Conservation (phyloP, 441 rosid species). For the Eugenia klotzschiana region DNA sequence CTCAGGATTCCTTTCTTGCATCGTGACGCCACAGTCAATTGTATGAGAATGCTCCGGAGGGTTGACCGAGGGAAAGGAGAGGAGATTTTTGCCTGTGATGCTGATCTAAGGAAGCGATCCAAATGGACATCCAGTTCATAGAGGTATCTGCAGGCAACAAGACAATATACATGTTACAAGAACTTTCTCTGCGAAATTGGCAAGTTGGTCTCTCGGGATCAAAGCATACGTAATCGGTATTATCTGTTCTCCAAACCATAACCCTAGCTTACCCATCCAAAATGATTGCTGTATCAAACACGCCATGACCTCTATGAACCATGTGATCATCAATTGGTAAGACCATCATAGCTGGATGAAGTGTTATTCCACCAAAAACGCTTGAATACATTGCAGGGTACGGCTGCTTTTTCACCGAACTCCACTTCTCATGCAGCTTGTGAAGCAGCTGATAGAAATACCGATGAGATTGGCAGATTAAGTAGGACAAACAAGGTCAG, state of each 20-base stretch:
- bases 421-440: slow-evolving; percentile 49
- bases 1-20: slow-evolving; percentile 52
- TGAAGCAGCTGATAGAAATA: slow-evolving; percentile 32
- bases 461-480: background rate
- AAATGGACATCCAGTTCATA: slow-evolving; percentile 56
- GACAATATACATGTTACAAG: background rate
- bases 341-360: slow-evolving; percentile 61
- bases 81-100: slow-evolving; percentile 36
- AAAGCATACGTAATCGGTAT: background rate
- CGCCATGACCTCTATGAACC: slow-evolving; percentile 66
- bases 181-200: background rate
- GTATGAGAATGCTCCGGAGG: slow-evolving; percentile 48
- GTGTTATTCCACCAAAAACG: slow-evolving; percentile 45
- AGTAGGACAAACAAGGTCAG: background rate
- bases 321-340: slow-evolving; percentile 67
- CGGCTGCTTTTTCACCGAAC: slow-evolving; percentile 28
- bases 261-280: slow-evolving; percentile 31
- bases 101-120: slow-evolving; percentile 50
- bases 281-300: slow-evolving; percentile 53
- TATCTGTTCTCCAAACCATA: background rate
- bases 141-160: slow-evolving; percentile 21
- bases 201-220: background rate
- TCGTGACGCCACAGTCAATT: slow-evolving; percentile 33
- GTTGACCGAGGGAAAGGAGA: slow-evolving; percentile 51
- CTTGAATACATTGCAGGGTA: slow-evolving; percentile 71